Base-by-base conservation (phyloP, 2,329 filamentous ascomycete species). In the Cadophora sp. region DNA sequence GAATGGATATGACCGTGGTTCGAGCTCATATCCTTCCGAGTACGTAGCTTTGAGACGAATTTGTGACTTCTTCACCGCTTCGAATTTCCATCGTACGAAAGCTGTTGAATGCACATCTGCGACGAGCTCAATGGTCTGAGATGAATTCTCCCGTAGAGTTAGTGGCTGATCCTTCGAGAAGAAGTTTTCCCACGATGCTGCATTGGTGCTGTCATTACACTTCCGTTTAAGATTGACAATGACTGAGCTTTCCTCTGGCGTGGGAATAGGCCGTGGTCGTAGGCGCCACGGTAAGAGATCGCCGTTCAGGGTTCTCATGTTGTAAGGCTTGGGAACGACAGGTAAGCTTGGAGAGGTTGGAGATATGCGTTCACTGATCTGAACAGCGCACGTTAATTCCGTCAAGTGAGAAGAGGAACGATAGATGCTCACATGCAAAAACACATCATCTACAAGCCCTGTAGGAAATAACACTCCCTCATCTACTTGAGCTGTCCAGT, bases 261-360 rank as follows among this genome's bases (percentile, higher is more conserved):
- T 67, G 4, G 80, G 80, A n/a, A 81, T 81, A 0, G 69, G 65
- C 0, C 80, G 77, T n/a, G 79, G 77, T 9, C 74, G 74, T 2
- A 83, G 68, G 31, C 77, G 72, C 81, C 81, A 83, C 0, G 80
- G 80, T 0, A 78, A 62, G 5, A 81, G 74, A 40, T 81, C 80
- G 0, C 81, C 81, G 68, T 81, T 81, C 27, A 77, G 34, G 0
- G 79, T 79, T 31, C 69, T 76, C 56, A 80, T 75, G 3, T 74
- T 72, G 68, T 75, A 66, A 1, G 77, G 75, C 1, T 29, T 69
- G 1, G 73, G 62, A 1, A 58, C 31, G 3, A 69, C 22, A 24
- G 22, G 6, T 26, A 65, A 29, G 1, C 26, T 19, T 0, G 40
- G 9, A 14, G 55, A 11, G 4, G 46, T 46, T 0, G 67, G 63